Conservation (phyloP, 148 eudicot genomes). For the Tetragonia tetragonoides region DNA sequence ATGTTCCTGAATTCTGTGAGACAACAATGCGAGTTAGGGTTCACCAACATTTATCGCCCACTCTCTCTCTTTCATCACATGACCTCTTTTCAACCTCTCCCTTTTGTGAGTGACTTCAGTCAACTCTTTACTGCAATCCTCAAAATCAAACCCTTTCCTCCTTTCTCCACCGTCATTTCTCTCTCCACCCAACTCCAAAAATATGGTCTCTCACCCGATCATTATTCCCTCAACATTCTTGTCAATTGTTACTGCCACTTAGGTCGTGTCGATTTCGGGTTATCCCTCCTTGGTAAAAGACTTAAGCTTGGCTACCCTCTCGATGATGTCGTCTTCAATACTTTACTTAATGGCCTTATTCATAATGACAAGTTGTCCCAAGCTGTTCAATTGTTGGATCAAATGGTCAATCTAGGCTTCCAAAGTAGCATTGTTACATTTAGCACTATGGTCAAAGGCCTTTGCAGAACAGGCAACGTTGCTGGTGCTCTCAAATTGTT, state of each 20-base stretch:
- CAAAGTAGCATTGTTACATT: neutral
- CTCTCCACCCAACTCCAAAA: neutral
- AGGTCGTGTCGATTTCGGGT: neutral
- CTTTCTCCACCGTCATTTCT: conserved; percentile 1
- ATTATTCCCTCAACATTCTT: neutral
- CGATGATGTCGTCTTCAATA: neutral
- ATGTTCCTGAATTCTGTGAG: neutral
- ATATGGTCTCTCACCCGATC: neutral
- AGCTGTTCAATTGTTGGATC: conserved; percentile 17
- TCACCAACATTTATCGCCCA: neutral
- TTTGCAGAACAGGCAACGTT: too few species aligned
- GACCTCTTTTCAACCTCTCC: neutral
- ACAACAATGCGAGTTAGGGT: neutral
- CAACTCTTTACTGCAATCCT: conserved; percentile 2
- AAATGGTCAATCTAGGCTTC: neutral
- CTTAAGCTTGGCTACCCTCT: conserved; percentile 4
- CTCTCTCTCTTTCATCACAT: neutral
- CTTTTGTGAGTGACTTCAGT: conserved; percentile 3
- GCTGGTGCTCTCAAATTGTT: too few species aligned
- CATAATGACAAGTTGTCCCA: neutral
- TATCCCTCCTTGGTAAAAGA: neutral
- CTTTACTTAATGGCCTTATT: conserved; percentile 8
- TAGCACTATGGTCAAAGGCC: neutral
- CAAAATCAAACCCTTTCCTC: conserved; percentile 10
- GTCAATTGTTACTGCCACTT: conserved; percentile 11